A percentile compares a stretch with the other conserved stretches of the same genome.
These are phyloP conservation scores for Talaromyces stipitatus DNA, from an alignment of 495 filamentous ascomycete species.

Conservation along the genomic window DNA sequence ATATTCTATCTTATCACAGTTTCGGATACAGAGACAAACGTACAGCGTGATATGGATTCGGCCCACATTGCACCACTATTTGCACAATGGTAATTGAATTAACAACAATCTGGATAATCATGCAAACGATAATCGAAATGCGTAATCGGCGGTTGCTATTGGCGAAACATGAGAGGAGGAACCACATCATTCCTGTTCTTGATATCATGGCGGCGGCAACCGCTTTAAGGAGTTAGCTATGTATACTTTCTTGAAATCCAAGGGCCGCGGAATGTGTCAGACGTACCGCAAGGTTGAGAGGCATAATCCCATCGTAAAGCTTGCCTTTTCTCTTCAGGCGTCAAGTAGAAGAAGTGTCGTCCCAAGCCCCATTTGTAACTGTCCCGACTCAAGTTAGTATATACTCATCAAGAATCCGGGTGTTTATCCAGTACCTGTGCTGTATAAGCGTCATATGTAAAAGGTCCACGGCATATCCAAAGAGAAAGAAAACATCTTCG, in stretches of 20 bases:
- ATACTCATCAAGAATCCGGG: background rate
- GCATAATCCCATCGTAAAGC: constrained; percentile 27
- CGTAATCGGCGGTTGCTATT: constrained; percentile 23
- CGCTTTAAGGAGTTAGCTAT: constrained; percentile 41
- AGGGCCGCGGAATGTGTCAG: background rate
- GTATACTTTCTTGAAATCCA: background rate
- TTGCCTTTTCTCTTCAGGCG: constrained; percentile 10
- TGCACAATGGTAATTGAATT: constrained; percentile 29
- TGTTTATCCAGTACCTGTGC: constrained; percentile 14
- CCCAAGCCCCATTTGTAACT: constrained; percentile 26
- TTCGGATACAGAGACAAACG: background rate
- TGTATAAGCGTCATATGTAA: constrained; percentile 26
- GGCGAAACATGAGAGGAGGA: constrained; percentile 27
- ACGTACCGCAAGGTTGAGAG: constrained; percentile 21
- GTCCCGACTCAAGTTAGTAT: background rate
- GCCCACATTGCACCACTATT: constrained; percentile 31
- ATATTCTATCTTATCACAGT: background rate
- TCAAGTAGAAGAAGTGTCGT: constrained; percentile 24
- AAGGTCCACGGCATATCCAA: constrained; percentile 23
- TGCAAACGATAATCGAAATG: constrained; percentile 21
- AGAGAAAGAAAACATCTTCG: constrained; percentile 26
- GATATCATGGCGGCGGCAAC: constrained; percentile 39
- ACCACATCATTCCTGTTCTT: constrained; percentile 33
- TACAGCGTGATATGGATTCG: constrained; percentile 24
- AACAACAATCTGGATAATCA: constrained; percentile 22